These are phyloP conservation scores for Usnea hakonensis DNA, from an alignment of 495 filamentous ascomycete species.

Conservation along the genomic window DNA sequence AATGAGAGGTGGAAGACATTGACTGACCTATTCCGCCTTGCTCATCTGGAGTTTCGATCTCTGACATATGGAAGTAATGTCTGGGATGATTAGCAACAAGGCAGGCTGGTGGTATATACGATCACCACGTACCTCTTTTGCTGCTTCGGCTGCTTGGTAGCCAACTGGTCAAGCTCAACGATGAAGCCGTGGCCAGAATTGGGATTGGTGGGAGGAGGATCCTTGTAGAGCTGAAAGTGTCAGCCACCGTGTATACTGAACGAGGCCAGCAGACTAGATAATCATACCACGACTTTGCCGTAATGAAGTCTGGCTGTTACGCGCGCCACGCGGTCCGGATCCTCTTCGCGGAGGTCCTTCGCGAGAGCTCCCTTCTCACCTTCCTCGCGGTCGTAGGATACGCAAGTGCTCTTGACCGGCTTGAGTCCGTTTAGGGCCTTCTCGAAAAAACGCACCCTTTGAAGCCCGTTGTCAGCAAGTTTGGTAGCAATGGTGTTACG, in stretches of 20 bases:
- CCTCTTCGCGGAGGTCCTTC: conserved; percentile 10
- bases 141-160: conserved; percentile 1
- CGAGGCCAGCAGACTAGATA: background rate
- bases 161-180: background rate
- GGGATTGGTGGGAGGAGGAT: background rate
- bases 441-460: background rate
- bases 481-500: background rate
- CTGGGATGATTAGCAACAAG: background rate
- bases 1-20: background rate
- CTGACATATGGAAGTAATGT: conserved; percentile 15
- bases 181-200: conserved; percentile 15
- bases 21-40: conserved; percentile 5
- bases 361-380: conserved; percentile 6
- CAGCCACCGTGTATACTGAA: background rate
- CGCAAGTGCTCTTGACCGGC: conserved; percentile 6
- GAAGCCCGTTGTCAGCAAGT: background rate
- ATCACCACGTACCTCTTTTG: conserved; percentile 6
- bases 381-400: conserved; percentile 9
- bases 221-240: conserved; percentile 3
- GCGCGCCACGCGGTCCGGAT: conserved; percentile 10
- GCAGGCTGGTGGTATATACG: background rate
- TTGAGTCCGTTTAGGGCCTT: conserved; percentile 4
- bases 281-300: conserved; percentile 7
- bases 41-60: conserved; percentile 12
- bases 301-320: conserved; percentile 11